Base-by-base conservation (phyloP, 139 green algal genomes). In the Chlamydomonas urium region DNA sequence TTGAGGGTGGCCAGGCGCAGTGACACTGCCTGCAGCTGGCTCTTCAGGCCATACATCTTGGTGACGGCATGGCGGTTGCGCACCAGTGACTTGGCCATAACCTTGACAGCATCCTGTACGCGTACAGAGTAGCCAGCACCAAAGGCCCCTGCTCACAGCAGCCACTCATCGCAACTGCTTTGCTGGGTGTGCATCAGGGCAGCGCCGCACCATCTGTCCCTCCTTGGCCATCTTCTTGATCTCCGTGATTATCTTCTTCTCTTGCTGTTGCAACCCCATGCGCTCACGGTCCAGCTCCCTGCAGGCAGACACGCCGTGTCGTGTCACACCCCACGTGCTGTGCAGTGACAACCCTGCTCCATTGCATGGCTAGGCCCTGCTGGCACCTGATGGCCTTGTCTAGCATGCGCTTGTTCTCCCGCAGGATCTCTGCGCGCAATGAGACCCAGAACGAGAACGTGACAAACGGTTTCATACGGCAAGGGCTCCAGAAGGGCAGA, bases 161-260 rank as follows among this genome's bases (percentile, higher is more conserved):
- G n/a, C n/a, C n/a, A n/a, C n/a, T n/a, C n/a, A n/a, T n/a, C n/a
- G n/a, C n/a, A n/a, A n/a, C n/a, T n/a, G n/a, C n/a, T n/a, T n/a
- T n/a, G n/a, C n/a, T n/a, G n/a, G n/a, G n/a, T n/a, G n/a, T n/a
- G n/a, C n/a, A n/a, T n/a, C n/a, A n/a, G n/a, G n/a, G n/a, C n/a
- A n/a, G n/a, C n/a, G n/a, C n/a, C n/a, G n/a, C n/a, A 96, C 92
- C 90, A 98, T 97, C 70, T 99, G 96, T 2, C 88, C 87, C 71
- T 96, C 82, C 76, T 97, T 97, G 2, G 96, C 96, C 76, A 91
- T 94, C 76, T 97, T 97, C 75, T 98, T 98, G 32, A 99, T 99
- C 69, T 99, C 96, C 1, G 72, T 73, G 2, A 99, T 83, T 0
- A 95, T 87, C 73, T 95, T 95, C 77, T 97, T 97, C 70, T 95